Evolutionary conservation across 1,284 basidiomycete genomes (phyloP).

Genomic region (Neolentinus lepideus): DNA sequence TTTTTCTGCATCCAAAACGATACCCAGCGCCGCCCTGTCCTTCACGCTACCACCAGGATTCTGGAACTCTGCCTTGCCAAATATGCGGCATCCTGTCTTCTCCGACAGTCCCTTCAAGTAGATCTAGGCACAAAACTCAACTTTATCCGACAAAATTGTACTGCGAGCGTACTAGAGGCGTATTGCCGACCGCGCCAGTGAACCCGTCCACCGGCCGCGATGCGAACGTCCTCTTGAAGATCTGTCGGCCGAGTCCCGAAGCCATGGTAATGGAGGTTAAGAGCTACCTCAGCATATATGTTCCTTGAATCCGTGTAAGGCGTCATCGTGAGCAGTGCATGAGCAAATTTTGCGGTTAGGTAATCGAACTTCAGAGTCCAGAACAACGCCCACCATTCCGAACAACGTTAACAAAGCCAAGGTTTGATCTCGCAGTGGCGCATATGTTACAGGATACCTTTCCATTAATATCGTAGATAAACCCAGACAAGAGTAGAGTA

Average conservation of each 20-base stretch:
- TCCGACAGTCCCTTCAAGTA: conserved; percentile 82
- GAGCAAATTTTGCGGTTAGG: background rate
- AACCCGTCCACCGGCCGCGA: conserved; percentile 72
- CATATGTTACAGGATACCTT: background rate
- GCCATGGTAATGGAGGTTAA: conserved; percentile 15
- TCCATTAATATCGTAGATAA: conserved; percentile 4
- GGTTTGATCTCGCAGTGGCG: background rate
- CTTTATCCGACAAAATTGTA: background rate
- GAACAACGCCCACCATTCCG: background rate
- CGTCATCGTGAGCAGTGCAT: conserved; percentile 24
- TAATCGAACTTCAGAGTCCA: conserved; percentile 1
- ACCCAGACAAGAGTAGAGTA: conserved; percentile 13
- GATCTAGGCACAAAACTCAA: conserved; percentile 46
- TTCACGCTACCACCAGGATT: conserved; percentile 99
- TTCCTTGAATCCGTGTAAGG: conserved; percentile 9
- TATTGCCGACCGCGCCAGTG: conserved; percentile 88
- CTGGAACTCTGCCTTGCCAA: conserved; percentile 96
- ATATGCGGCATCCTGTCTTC: conserved; percentile 83
- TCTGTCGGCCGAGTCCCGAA: conserved; percentile 14
- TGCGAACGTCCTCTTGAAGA: conserved; percentile 37
- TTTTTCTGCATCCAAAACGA: conserved; percentile 87
- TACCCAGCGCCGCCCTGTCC: conserved; percentile 91
- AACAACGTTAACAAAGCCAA: background rate
- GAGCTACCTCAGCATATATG: background rate
- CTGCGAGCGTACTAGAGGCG: conserved; percentile 70